phyloP scores from a whole-genome alignment of 176 grass and related monocot genomes.

The Microstegium vimineum region DNA sequence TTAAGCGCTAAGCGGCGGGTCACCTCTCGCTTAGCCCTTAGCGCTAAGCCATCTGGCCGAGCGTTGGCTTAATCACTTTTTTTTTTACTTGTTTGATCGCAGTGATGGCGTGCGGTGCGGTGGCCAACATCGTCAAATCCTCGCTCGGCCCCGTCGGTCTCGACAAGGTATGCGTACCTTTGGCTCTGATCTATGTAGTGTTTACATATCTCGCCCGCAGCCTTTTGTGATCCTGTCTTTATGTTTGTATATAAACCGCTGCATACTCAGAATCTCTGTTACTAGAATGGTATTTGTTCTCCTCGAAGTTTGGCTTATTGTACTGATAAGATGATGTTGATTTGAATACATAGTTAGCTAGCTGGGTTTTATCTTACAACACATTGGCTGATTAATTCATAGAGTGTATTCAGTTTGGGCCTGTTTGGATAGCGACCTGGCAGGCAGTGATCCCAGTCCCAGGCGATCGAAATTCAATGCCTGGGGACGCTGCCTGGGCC shows the following conservation, averaged over 20 bases:
- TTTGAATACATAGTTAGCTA: not conserved
- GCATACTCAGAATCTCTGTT: not conserved
- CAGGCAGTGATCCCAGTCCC: too few species aligned
- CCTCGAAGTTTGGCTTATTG: not conserved
- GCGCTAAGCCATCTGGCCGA: not conserved
- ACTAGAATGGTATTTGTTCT: not conserved
- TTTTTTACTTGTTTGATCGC: slow-evolving; percentile 2
- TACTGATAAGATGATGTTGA: not conserved
- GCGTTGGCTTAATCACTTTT: not conserved
- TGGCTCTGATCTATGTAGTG: not conserved
- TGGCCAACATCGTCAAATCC: slow-evolving; percentile 84
- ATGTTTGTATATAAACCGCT: not conserved
- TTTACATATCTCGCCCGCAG: not conserved
- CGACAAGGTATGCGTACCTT: slow-evolving; percentile 55
- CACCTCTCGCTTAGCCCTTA: too few species aligned
- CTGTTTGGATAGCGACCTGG: too few species aligned
- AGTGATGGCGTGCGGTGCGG: slow-evolving; percentile 90
- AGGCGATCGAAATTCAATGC: too few species aligned
- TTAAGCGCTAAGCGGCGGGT: too few species aligned
- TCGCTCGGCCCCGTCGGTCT: slow-evolving; percentile 85
- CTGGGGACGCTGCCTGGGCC: too few species aligned
- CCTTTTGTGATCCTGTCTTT: not conserved
- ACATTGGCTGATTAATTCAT: not conserved
- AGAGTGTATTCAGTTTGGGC: not conserved
- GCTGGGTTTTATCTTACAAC: not conserved